Conservation (phyloP, 805 yeast species). For the Metschnikowia gruessii region DNA sequence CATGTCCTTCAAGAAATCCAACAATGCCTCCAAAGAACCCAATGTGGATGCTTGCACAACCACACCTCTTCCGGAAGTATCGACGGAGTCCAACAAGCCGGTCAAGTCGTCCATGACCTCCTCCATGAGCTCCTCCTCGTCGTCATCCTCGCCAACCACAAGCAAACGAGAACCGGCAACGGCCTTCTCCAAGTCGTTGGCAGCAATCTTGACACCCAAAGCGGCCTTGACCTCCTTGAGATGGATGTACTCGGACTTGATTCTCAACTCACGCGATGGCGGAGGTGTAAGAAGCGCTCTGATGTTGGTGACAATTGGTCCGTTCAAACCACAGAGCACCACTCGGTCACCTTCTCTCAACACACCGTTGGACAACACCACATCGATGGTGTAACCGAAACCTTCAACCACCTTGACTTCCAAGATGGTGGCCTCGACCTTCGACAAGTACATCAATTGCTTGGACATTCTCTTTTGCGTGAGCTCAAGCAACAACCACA, state of each 20-base stretch:
- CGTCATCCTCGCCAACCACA: conserved; percentile 95
- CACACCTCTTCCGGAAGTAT: conserved; percentile 93
- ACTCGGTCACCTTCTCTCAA: conserved; percentile 92
- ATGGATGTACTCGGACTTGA: conserved; percentile 95
- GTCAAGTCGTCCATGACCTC: conserved; percentile 98
- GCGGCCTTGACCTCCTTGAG: conserved; percentile 99
- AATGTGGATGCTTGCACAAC: conserved; percentile 97
- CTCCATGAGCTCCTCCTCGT: conserved; percentile 95
- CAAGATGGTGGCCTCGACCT: conserved; percentile 91
- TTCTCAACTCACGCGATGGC: conserved; percentile 91
- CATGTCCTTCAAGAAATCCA: conserved; percentile 97
- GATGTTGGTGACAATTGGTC: conserved; percentile 95
- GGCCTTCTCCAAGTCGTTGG: conserved; percentile 96
- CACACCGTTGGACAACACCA: conserved; percentile 93
- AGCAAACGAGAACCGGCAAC: conserved; percentile 97
- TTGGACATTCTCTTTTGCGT: conserved; percentile 99
- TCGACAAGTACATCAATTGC: conserved; percentile 92
- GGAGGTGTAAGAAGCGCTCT: conserved; percentile 97
- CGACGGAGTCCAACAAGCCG: conserved; percentile 91
- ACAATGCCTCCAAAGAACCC: conserved; percentile 95
- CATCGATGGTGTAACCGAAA: conserved; percentile 98
- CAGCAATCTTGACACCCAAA: conserved; percentile 97
- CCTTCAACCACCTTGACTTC: conserved; percentile 99
- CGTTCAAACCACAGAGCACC: conserved; percentile 96
- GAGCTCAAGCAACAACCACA: conserved; percentile 90